Evolutionary conservation across 176 grass and related monocot genomes (phyloP).

Genomic region (Avena insularis): DNA sequence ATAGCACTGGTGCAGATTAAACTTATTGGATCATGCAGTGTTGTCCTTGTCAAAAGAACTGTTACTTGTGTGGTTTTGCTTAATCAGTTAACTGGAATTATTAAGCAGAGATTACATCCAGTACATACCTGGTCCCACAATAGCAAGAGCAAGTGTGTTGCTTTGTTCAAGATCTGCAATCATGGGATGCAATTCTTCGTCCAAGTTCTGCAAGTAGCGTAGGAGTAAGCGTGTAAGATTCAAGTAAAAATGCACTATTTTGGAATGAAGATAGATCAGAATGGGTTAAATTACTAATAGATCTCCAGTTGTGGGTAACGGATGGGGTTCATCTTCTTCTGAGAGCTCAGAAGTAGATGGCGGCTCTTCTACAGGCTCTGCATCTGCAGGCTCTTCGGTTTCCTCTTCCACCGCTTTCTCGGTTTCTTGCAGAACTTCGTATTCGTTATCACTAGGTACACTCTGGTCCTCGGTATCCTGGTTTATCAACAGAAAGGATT

Average conservation of each 20-base stretch:
- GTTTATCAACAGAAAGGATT: conserved; percentile 29
- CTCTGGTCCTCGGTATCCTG: conserved; percentile 75
- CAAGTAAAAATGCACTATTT: background rate
- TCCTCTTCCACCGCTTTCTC: conserved; percentile 56
- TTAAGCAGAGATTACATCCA: background rate
- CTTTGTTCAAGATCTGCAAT: conserved; percentile 75
- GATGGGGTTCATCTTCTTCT: conserved; percentile 54
- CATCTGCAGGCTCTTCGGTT: conserved; percentile 46
- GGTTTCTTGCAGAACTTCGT: conserved; percentile 53
- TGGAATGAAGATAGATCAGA: conserved; percentile 2
- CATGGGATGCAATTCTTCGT: conserved; percentile 86
- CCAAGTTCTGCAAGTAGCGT: conserved; percentile 62
- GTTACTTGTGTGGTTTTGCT: background rate
- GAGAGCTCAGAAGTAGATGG: conserved; percentile 34
- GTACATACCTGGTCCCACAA: conserved; percentile 73
- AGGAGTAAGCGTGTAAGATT: conserved; percentile 27
- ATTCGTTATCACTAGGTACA: conserved; percentile 63
- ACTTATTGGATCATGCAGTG: background rate
- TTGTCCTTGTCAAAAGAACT: conserved; percentile 14
- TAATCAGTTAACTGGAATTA: background rate
- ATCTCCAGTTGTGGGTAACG: conserved; percentile 47
- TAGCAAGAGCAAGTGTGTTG: conserved; percentile 88
- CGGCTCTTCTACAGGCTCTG: conserved; percentile 50
- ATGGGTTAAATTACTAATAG: conserved; percentile 63
- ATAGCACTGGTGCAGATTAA: background rate